phyloP scores from a whole-genome alignment of 768 basidiomycete genomes.

The Termitomyces sp. region DNA sequence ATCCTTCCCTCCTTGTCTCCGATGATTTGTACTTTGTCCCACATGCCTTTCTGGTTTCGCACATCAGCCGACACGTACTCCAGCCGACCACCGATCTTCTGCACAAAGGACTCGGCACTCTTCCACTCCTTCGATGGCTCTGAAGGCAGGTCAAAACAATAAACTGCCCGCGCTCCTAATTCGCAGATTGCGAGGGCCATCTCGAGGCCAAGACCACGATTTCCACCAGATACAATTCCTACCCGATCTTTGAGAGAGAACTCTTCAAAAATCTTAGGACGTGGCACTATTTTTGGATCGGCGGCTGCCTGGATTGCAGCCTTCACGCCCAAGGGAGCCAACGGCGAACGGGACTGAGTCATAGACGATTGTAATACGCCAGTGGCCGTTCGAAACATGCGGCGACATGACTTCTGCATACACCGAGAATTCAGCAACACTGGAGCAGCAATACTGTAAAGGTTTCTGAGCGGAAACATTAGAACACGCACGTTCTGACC shows the following conservation, averaged over 20 bases:
- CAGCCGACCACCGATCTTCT: constrained; percentile 32
- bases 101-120: constrained; percentile 44
- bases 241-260: constrained; percentile 53
- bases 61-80: constrained; percentile 67
- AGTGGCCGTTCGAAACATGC: neutral
- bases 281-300: constrained; percentile 27
- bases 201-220: constrained; percentile 71
- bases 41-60: constrained; percentile 52
- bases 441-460: neutral
- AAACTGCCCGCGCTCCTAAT: constrained; percentile 61
- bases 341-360: constrained; percentile 40
- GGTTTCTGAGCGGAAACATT: neutral
- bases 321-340: constrained; percentile 56
- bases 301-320: constrained; percentile 44
- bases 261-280: constrained; percentile 50
- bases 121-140: constrained; percentile 53
- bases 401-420: neutral
- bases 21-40: constrained; percentile 52
- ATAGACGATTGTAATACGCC: neutral
- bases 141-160: constrained; percentile 58
- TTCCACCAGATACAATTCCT: constrained; percentile 56
- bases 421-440: neutral
- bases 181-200: constrained; percentile 71
- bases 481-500: too few relatives aligned
- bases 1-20: constrained; percentile 63